phyloP scores from a whole-genome alignment of 179 eudicot genomes.

The Sideroxylon spinosum region DNA sequence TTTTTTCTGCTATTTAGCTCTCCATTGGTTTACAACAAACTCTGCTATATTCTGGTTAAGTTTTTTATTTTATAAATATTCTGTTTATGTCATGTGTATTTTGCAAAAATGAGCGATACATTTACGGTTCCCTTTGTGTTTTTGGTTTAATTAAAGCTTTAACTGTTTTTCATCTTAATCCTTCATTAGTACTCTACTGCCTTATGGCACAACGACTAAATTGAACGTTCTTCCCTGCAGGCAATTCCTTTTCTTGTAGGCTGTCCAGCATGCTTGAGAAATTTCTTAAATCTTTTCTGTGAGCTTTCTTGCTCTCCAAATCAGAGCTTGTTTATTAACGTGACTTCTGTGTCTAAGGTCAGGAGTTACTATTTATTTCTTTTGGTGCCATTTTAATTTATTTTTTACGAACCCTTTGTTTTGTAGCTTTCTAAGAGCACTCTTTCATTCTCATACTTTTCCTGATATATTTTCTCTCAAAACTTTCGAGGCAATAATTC shows the following conservation, averaged over 20 bases:
- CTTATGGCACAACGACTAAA: background rate
- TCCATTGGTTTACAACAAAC: background rate
- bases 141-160: no score
- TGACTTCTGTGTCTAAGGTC: conserved; percentile 77
- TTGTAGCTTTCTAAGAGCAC: background rate
- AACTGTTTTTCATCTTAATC: background rate
- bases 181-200: background rate
- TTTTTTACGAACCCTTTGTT: background rate
- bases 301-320: conserved; percentile 97
- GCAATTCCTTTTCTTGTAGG: conserved; percentile 95
- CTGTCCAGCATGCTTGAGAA: conserved; percentile 98
- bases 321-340: conserved; percentile 90
- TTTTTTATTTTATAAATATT: no score
- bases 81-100: no score
- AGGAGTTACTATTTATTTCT: conserved; percentile 17
- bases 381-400: background rate
- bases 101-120: background rate
- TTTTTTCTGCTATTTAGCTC: no score
- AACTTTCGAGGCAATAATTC: background rate
- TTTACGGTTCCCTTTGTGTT: background rate
- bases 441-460: no score
- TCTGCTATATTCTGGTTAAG: background rate
- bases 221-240: conserved; percentile 41
- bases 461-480: background rate
- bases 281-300: conserved; percentile 90